Conservation (phyloP, 352 stramenopile genomes). For the Elongisporangium undulatum region DNA sequence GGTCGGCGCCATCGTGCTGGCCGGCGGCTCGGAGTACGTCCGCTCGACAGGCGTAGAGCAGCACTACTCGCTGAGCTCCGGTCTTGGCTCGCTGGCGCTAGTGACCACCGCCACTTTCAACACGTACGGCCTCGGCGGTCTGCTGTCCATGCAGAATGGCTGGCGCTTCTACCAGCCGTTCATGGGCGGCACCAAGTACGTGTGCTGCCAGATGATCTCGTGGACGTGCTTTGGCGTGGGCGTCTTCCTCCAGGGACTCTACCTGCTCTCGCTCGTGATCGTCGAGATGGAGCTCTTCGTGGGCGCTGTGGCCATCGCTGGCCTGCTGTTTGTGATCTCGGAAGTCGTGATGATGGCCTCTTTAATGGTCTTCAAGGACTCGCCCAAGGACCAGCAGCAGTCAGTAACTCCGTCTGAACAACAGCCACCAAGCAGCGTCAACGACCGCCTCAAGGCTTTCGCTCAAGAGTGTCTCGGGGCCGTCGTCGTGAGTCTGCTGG, state of each 20-base stretch:
- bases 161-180: conserved; percentile 87
- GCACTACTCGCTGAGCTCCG: conserved; percentile 51
- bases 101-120: conserved; percentile 78
- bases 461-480: conserved; percentile 51
- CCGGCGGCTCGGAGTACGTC: conserved; percentile 53
- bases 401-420: background rate
- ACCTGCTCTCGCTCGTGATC: conserved; percentile 72
- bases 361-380: conserved; percentile 50
- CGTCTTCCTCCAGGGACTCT: conserved; percentile 64
- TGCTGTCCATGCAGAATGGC: conserved; percentile 64
- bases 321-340: conserved; percentile 53
- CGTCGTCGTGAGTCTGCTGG: conserved; percentile 39
- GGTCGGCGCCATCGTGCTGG: conserved; percentile 59
- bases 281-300: conserved; percentile 81
- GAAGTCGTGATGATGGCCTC: conserved; percentile 84
- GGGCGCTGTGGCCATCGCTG: conserved; percentile 60
- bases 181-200: conserved; percentile 64
- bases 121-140: conserved; percentile 76
- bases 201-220: conserved; percentile 70
- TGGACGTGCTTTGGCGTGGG: conserved; percentile 76
- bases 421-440: conserved; percentile 8
- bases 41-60: conserved; percentile 21
- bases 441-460: conserved; percentile 32
- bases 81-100: conserved; percentile 55
- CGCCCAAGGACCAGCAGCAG: background rate